Percentiles rank a stretch among this genome's conserved stretches.
phyloP scores from a whole-genome alignment of 768 basidiomycete species.

The Amyloporia xantha region DNA sequence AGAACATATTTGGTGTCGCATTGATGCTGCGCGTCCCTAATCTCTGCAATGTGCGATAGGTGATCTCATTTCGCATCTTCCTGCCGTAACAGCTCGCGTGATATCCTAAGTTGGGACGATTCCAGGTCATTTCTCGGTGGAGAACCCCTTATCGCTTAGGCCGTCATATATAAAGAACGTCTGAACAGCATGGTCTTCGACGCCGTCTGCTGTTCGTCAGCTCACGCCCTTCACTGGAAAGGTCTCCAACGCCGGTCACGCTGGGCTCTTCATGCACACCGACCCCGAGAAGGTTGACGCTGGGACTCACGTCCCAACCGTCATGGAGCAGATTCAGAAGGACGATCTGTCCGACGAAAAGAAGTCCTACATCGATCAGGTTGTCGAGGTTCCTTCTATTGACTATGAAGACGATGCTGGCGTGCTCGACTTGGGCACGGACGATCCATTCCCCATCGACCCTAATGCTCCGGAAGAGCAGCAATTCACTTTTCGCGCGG shows the following conservation, averaged over 20 bases:
- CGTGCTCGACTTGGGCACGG: slow-evolving; percentile 9
- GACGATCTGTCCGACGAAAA: slow-evolving; percentile 8
- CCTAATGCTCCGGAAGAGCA: slow-evolving; percentile 13
- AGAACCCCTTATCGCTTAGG: neutral
- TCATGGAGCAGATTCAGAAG: slow-evolving; percentile 1
- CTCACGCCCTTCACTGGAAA: neutral
- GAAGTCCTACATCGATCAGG: neutral
- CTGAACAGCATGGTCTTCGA: neutral
- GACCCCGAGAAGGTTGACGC: neutral
- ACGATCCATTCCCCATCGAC: slow-evolving; percentile 15
- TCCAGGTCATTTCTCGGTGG: neutral
- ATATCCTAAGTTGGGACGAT: slow-evolving; percentile 2
- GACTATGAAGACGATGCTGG: slow-evolving; percentile 6
- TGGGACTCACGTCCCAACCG: neutral
- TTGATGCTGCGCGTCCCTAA: too few species aligned
- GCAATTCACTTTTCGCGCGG: slow-evolving; percentile 16
- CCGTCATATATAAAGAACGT: neutral
- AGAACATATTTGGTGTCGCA: too few species aligned
- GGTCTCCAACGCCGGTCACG: neutral
- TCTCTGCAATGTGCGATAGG: too few species aligned
- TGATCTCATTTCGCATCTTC: neutral
- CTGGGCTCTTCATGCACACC: too few species aligned
- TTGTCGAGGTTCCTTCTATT: slow-evolving; percentile 4
- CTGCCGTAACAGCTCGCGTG: neutral
- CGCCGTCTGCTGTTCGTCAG: neutral